Percentiles rank a stretch among this genome's conserved stretches.
phyloP scores from a whole-genome alignment of 2,329 filamentous ascomycete species.

The Neofusicoccum cordaticola region DNA sequence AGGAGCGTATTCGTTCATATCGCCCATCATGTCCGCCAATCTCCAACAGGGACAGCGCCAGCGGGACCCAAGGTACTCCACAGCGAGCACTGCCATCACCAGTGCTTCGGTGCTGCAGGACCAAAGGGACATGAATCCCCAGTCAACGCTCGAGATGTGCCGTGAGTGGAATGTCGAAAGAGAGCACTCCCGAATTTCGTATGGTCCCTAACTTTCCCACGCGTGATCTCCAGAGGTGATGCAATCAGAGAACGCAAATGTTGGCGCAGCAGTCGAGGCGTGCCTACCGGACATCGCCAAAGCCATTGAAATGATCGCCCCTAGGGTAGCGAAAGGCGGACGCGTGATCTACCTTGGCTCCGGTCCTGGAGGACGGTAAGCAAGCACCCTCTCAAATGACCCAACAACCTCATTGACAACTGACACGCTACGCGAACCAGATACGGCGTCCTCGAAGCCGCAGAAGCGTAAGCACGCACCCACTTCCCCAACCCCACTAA shows the following conservation, averaged over 20 bases:
- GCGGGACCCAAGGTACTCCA: neutral
- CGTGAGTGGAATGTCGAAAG: neutral
- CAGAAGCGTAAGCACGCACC: neutral
- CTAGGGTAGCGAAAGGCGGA: neutral
- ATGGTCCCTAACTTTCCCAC: neutral
- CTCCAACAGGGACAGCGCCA: neutral
- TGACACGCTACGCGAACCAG: neutral
- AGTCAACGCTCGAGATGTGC: constrained; percentile 2
- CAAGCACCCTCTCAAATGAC: neutral
- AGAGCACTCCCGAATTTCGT: neutral
- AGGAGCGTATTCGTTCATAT: neutral
- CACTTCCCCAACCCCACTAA: neutral
- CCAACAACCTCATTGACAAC: neutral
- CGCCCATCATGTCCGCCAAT: constrained; percentile 6
- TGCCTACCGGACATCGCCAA: neutral
- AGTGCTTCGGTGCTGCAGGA: neutral
- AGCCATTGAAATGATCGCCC: constrained; percentile 1
- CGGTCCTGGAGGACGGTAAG: neutral
- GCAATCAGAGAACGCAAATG: constrained; percentile 4
- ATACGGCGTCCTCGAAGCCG: constrained; percentile 7
- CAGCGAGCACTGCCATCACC: neutral
- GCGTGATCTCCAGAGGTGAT: neutral
- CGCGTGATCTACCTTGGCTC: constrained; percentile 6
- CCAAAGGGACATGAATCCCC: neutral
- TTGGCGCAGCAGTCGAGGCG: neutral